Percentiles rank a stretch among this genome's conserved stretches.
Conservation (phyloP, 192 early-diverging fungal genomes). For the Coemansia sp. region DNA sequence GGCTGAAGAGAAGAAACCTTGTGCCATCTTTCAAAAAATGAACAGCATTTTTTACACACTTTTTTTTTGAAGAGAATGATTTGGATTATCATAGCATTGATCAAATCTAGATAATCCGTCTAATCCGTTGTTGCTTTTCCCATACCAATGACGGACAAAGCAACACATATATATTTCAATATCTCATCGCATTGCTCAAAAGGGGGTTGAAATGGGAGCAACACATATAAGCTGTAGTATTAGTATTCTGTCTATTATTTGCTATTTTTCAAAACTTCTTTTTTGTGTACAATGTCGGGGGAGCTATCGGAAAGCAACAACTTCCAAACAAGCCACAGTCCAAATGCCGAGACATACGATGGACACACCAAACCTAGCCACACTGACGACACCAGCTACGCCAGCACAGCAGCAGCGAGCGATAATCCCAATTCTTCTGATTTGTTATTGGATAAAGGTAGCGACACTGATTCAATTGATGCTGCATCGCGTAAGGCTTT, state of each 20-base stretch:
- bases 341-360: not conserved
- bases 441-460: not conserved
- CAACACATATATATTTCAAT: not conserved
- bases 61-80: not conserved
- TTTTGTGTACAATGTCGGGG: not conserved
- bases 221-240: not conserved
- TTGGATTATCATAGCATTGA: not conserved
- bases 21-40: not conserved
- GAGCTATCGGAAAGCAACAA: not conserved
- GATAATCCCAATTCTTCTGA: not conserved
- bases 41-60: not conserved
- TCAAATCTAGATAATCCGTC: not conserved
- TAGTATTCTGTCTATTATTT: not conserved
- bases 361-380: not conserved
- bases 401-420: not conserved
- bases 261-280: not conserved
- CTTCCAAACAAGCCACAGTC: not conserved
- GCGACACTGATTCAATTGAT: slow-evolving; percentile 12
- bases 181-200: not conserved
- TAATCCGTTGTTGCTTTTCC: not conserved
- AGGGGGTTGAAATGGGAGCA: not conserved
- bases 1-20: slow-evolving; percentile 1
- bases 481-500: slow-evolving; percentile 40
- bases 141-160: not conserved
- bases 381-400: not conserved